Evolutionary conservation across 176 grass and related monocot species (phyloP).

Genomic region (Saccharum officinarum): DNA sequence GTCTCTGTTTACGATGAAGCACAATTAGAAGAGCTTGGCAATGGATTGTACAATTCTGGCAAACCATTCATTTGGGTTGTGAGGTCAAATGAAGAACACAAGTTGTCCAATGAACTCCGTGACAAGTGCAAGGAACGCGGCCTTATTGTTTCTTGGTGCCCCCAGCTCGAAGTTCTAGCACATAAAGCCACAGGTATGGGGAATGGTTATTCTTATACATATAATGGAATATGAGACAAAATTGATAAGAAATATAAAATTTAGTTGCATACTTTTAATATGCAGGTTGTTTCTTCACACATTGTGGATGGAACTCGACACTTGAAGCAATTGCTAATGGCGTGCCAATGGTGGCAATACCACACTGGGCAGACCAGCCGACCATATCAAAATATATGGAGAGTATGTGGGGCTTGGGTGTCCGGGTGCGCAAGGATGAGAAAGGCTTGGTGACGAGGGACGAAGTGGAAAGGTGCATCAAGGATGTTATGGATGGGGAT

Average conservation of each 20-base stretch:
- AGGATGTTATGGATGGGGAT: conserved; percentile 28
- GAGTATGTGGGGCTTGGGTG: conserved; percentile 36
- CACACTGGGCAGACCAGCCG: conserved; percentile 46
- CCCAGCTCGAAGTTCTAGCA: conserved; percentile 43
- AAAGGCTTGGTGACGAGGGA: neutral
- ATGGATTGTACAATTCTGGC: conserved; percentile 15
- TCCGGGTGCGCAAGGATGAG: neutral
- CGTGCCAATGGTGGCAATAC: conserved; percentile 38
- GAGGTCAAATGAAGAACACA: conserved; percentile 11
- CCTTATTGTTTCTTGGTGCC: conserved; percentile 31
- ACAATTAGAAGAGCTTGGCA: conserved; percentile 36
- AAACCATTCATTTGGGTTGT: conserved; percentile 39
- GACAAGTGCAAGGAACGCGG: neutral
- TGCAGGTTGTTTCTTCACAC: conserved; percentile 53
- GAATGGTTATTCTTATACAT: neutral
- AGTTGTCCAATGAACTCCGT: neutral
- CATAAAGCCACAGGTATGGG: conserved; percentile 33
- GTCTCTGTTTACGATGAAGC: neutral
- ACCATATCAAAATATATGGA: conserved; percentile 48
- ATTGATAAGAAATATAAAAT: neutral
- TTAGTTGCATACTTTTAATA: neutral
- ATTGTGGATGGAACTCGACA: conserved; percentile 62
- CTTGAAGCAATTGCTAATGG: conserved; percentile 19
- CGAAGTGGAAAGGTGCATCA: conserved; percentile 33
- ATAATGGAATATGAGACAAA: neutral